phyloP scores from a whole-genome alignment of 2,329 filamentous ascomycete species.

The Phoma sp. region DNA sequence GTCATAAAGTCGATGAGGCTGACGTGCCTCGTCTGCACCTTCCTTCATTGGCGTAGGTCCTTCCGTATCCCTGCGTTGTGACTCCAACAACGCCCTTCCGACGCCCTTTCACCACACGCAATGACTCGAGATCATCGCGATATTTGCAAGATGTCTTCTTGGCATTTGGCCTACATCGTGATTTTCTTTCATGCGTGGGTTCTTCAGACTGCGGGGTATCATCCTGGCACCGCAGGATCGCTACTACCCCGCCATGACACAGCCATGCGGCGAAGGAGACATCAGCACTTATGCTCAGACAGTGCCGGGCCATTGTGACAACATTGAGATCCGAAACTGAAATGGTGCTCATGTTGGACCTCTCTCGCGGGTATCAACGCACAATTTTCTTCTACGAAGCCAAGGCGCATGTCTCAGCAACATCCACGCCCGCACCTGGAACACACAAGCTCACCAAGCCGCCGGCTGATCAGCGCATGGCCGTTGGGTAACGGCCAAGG shows the following conservation, averaged over 20 bases:
- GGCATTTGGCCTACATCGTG: not conserved
- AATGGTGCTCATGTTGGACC: not conserved
- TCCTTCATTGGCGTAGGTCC: slow-evolving; percentile 1
- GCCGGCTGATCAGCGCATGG: slow-evolving; percentile 13
- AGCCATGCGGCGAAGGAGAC: not conserved
- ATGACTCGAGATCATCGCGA: not conserved
- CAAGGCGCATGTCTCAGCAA: not conserved
- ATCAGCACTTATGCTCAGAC: not conserved
- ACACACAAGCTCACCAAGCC: slow-evolving; percentile 23
- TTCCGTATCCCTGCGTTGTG: not conserved
- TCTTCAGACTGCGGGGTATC: slow-evolving; percentile 1
- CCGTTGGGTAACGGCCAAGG: slow-evolving; percentile 6
- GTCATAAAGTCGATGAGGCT: not conserved
- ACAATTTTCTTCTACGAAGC: not conserved
- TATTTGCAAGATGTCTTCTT: not conserved
- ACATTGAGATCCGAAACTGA: not conserved
- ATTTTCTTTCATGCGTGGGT: not conserved
- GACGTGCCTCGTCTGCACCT: slow-evolving; percentile 3
- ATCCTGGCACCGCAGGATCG: not conserved
- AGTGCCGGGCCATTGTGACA: too few species aligned
- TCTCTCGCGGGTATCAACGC: not conserved
- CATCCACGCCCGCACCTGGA: not conserved
- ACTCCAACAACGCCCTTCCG: slow-evolving; percentile 9
- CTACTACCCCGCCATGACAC: not conserved
- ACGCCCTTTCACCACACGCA: slow-evolving; percentile 9